phyloP scores from a whole-genome alignment of 768 basidiomycete genomes.

The Leucosporidium creatinivorum region DNA sequence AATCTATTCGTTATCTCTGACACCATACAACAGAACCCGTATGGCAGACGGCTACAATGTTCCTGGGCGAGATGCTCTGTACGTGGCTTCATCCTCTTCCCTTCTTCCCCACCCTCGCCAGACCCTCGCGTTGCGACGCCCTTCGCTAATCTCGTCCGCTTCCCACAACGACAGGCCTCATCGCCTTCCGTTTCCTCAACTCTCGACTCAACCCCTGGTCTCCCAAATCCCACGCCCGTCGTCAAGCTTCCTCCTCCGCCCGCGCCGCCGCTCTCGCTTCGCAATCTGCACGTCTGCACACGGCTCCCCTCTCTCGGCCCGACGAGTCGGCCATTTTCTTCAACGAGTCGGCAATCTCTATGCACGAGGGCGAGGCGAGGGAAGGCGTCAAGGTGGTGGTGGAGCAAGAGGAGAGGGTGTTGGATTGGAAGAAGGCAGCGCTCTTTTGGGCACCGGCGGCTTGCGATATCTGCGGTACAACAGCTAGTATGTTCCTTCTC shows the following conservation, averaged over 20 bases:
- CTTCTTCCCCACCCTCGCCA: neutral
- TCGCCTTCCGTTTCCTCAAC: conserved; percentile 36
- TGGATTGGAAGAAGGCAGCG: conserved; percentile 47
- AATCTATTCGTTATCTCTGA: neutral
- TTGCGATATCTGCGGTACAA: conserved; percentile 86
- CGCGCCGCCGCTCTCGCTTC: conserved; percentile 6
- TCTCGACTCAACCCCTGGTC: conserved; percentile 28
- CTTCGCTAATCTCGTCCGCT: neutral
- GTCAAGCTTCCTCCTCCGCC: neutral
- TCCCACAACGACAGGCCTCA: conserved; percentile 3
- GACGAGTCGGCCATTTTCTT: conserved; percentile 21
- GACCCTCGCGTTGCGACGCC: neutral
- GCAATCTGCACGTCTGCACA: conserved; percentile 7
- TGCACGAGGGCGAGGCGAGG: conserved; percentile 9
- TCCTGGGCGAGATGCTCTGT: conserved; percentile 78
- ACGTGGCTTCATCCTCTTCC: conserved; percentile 15
- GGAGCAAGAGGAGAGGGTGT: conserved; percentile 5
- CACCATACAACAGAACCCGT: conserved; percentile 12
- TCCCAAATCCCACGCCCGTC: neutral
- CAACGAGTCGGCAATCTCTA: conserved; percentile 12
- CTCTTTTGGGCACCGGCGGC: conserved; percentile 80
- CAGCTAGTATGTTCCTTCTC: conserved; percentile 50
- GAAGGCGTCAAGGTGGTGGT: neutral
- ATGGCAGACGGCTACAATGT: conserved; percentile 41
- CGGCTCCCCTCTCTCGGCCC: conserved; percentile 17